Evolutionary conservation across 31 red algal species (phyloP).

Genomic region (Asparagopsis taxiformis): DNA sequence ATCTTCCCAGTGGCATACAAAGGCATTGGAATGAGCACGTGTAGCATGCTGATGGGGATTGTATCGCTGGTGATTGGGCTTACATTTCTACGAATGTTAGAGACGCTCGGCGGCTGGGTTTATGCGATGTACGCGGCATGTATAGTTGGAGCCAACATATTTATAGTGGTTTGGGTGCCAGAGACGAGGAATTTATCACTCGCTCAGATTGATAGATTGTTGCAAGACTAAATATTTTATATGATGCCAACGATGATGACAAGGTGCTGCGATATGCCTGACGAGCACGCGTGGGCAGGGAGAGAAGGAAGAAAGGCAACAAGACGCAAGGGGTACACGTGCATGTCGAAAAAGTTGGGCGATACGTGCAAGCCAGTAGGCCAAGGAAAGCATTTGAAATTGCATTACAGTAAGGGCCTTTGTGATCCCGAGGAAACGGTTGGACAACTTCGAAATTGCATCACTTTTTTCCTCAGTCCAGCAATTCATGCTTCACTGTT

Average conservation of each 20-base stretch:
- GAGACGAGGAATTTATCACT: constrained; percentile 60
- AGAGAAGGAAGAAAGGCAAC: no score
- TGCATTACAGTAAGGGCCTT: no score
- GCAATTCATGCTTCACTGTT: no score
- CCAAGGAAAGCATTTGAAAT: no score
- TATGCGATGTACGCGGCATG: constrained; percentile 36
- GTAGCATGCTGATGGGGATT: constrained; percentile 36
- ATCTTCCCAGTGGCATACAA: constrained; percentile 56
- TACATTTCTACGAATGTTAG: constrained; percentile 32
- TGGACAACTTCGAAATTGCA: no score
- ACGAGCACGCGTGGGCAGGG: no score
- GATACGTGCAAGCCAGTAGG: no score
- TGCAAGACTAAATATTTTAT: background rate
- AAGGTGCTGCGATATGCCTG: no score
- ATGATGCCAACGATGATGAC: background rate
- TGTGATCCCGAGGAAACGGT: no score
- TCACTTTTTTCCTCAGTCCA: no score
- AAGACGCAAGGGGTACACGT: no score
- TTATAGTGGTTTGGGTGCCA: constrained; percentile 39
- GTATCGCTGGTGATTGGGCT: constrained; percentile 26
- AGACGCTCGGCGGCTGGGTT: constrained; percentile 43
- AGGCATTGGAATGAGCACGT: constrained; percentile 52
- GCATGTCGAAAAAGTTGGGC: no score
- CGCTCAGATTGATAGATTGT: constrained; percentile 46
- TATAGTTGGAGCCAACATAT: constrained; percentile 28